Evolutionary conservation across 164 flowering plant species (phyloP).

Genomic region (Kingdonia uniflora): DNA sequence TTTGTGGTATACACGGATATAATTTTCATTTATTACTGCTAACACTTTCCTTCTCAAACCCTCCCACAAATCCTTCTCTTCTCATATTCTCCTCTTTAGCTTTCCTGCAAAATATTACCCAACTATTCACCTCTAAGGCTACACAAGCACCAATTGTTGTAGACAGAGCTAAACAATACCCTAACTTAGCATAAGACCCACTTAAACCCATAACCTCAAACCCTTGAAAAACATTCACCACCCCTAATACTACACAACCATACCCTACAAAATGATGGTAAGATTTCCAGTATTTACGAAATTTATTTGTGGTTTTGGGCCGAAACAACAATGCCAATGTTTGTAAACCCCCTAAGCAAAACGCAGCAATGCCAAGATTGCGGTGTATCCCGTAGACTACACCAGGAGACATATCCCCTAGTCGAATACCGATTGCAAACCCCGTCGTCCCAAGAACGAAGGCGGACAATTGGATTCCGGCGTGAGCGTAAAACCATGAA

Average conservation of each 20-base stretch:
- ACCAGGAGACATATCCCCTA: conserved; percentile 65
- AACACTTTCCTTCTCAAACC: conserved; percentile 26
- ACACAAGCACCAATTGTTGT: conserved; percentile 59
- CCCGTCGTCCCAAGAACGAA: conserved; percentile 59
- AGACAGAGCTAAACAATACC: conserved; percentile 57
- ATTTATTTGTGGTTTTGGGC: conserved; percentile 75
- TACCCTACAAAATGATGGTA: conserved; percentile 98
- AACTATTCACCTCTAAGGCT: conserved; percentile 78
- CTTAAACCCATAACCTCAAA: conserved; percentile 68
- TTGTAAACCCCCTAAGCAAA: conserved; percentile 60
- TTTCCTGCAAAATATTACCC: conserved; percentile 89
- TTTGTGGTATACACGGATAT: too few relatives aligned
- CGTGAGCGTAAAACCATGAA: conserved; percentile 76
- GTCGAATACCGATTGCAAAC: conserved; percentile 63
- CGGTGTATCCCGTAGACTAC: conserved; percentile 63
- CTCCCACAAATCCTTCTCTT: conserved; percentile 54
- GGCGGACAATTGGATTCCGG: conserved; percentile 52
- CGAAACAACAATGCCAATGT: conserved; percentile 74
- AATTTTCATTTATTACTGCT: too few relatives aligned
- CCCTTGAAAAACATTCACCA: conserved; percentile 85
- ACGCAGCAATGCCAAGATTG: conserved; percentile 64
- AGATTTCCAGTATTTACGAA: conserved; percentile 89
- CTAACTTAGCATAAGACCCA: conserved; percentile 51
- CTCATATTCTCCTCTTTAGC: conserved; percentile 80
- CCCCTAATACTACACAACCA: conserved; percentile 75